Base-by-base conservation (phyloP, 345 rosid genomes). In the Moricandia moricandioides region DNA sequence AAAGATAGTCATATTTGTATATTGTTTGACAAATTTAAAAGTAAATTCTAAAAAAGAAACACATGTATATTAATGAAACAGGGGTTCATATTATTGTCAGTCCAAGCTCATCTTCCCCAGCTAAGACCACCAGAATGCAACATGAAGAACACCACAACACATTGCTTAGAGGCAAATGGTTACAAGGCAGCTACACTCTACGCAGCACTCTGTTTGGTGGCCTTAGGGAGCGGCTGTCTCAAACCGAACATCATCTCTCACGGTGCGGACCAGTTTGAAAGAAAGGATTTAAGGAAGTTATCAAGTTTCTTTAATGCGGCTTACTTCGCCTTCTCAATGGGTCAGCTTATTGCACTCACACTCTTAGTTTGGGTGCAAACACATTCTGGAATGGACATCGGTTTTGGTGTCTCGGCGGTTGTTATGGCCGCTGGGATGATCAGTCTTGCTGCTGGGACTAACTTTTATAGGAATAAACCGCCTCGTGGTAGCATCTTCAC, bases 191-290 rank as follows among this genome's bases (percentile, higher is more conserved):
- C 79, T 49, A 86, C 91, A 52, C 86, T 95, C 68, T 92, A 83
- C 65, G 79, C 84, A 7, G 92, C 97, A 39, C 88, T 95, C 8
- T 88, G 88, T 70, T 79, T 95, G 67, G 93, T 95, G 69, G 99
- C 99, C 4, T 49, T 92, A 52, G 99, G 99, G n/a, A 95, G 97
- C 65, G 99, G 99, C 37, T 88, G 99, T 65, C 88, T 95, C 14
- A 95, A 95, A 77, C 99, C 99, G 11, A 95, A 90, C 86, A 95
- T 95, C 80, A 88, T 95, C 13, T 87, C 97, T 55, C 97, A 86
- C 47, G 99, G 99, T 6, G 99, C 92, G 0, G 90, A 92, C 74
- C 99, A 95, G 72, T 92, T 95, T 82, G 79, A 73, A 66, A 82
- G 73, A 24, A 64, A 74, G 5, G 79, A 88, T 27, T 71, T 92